Conservation (phyloP, 352 stramenopile genomes). For the Phytophthora rubi region DNA sequence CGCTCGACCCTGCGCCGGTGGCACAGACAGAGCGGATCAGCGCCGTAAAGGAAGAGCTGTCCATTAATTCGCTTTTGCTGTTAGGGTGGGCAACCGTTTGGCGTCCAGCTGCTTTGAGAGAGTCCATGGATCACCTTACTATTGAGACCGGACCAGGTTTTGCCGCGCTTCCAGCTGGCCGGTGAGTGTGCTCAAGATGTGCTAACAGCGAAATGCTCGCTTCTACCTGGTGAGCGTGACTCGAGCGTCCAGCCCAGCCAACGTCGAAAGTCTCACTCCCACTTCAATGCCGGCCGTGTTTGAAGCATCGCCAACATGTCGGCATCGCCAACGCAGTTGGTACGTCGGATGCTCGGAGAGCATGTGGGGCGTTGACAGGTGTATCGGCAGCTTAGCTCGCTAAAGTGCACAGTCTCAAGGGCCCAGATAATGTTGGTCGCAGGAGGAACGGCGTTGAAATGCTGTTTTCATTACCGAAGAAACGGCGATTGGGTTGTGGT, state of each 20-base stretch:
- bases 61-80: conserved; percentile 24
- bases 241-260: not conserved
- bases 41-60: conserved; percentile 28
- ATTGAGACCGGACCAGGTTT: conserved; percentile 27
- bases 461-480: not conserved
- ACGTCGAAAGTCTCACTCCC: conserved; percentile 1
- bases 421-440: not conserved
- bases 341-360: not conserved
- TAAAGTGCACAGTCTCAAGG: not conserved
- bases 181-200: conserved; percentile 18
- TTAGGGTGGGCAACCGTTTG: conserved; percentile 7
- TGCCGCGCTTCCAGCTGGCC: conserved; percentile 24
- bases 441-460: not conserved
- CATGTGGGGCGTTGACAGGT: not conserved
- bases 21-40: conserved; percentile 31
- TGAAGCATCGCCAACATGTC: conserved; percentile 14
- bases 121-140: conserved; percentile 9
- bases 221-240: conserved; percentile 15
- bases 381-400: not conserved
- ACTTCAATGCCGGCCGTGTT: conserved; percentile 4
- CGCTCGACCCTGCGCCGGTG: conserved; percentile 12
- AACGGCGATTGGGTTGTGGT: not conserved
- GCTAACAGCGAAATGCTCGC: conserved; percentile 32
- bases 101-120: conserved; percentile 27
- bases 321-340: conserved; percentile 1